Evolutionary conservation across 192 early-diverging fungal species (phyloP).

Genomic region (Spizellomyces sp.): DNA sequence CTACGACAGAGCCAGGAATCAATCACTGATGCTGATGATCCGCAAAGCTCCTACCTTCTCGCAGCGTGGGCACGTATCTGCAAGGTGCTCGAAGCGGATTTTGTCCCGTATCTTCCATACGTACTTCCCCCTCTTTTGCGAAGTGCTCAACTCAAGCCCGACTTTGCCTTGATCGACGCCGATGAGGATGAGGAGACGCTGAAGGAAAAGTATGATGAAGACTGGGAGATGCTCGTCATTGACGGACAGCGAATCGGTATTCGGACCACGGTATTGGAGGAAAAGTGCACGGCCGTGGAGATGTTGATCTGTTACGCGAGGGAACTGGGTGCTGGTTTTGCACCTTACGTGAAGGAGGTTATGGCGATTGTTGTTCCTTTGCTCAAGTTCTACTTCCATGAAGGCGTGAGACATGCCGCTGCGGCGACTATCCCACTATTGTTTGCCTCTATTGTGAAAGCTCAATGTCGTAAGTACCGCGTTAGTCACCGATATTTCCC

Average conservation of each 20-base stretch:
- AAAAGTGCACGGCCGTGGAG: conserved; percentile 97
- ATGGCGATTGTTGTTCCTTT: conserved; percentile 87
- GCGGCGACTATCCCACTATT: conserved; percentile 80
- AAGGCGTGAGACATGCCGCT: conserved; percentile 91
- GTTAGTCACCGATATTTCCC: neutral
- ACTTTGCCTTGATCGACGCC: conserved; percentile 66
- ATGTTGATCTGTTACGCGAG: conserved; percentile 95
- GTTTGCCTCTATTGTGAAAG: conserved; percentile 55
- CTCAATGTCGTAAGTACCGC: conserved; percentile 30
- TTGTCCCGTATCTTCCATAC: conserved; percentile 87
- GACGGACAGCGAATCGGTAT: conserved; percentile 92
- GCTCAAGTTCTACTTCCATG: conserved; percentile 97
- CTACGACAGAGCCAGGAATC: conserved; percentile 78
- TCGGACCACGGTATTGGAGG: conserved; percentile 93
- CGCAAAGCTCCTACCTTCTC: conserved; percentile 89
- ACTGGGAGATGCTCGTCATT: conserved; percentile 94
- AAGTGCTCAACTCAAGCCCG: conserved; percentile 86
- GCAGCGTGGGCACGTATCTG: conserved; percentile 97
- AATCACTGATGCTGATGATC: conserved; percentile 86
- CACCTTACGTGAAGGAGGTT: conserved; percentile 78
- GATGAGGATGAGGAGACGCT: conserved; percentile 70
- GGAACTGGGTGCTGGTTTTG: conserved; percentile 88
- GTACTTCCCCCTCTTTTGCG: conserved; percentile 91
- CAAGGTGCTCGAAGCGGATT: conserved; percentile 91
- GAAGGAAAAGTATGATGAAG: conserved; percentile 88